Evolutionary conservation across 2,329 filamentous ascomycete species (phyloP), one percentile per base, ranked within the genome.

Genomic region (Calonectria pseudoturangicola): DNA sequence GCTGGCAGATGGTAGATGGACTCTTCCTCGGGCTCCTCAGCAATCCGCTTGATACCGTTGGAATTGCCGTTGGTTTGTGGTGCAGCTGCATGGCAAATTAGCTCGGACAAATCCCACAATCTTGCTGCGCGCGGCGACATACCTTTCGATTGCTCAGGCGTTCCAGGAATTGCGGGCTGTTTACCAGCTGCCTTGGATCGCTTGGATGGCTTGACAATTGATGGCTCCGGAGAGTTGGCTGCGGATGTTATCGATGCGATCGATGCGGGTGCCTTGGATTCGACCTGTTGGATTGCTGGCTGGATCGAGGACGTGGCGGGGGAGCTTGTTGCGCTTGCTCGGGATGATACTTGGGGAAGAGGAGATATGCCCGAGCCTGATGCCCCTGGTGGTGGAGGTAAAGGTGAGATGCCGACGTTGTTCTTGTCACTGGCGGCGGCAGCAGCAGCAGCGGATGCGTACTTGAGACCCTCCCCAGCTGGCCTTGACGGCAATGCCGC

Each of bases 361-460:
- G 87, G 84, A 56, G 86, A 85, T 70, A 88, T 85, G 72, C 85
- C 84, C 13, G 87, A 81, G 18, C 79, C 75, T 70, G 85, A 82
- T 51, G 88, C 84, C 45, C 94, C 93, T 33, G 95, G 95, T 79
- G 97, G 97, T 74, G 97, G 96, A 68, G 97, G 97, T 81, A 98
- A 88, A 48, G 97, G 97, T 71, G 96, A 93, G 81, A 99, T 98
- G 30, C 97, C 97, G 36, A 98, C 93, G 82, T 93, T 96, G 86
- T 95, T 96, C 85, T 88, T 90, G 78, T 98, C 95, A 83, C 92
- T 95, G 56, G 96, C 95, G 1, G 97, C 96, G 0, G 96, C 97
- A 0, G 97, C 97, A 0, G 97, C 97, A 0, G 97, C 97, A 0
- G 97, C 97, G 45, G 97, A 98, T 54, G 97, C 97, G 83, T 99